Conservation (phyloP, 163 green algal species). For the Chlamydomonas reinhardtii region DNA sequence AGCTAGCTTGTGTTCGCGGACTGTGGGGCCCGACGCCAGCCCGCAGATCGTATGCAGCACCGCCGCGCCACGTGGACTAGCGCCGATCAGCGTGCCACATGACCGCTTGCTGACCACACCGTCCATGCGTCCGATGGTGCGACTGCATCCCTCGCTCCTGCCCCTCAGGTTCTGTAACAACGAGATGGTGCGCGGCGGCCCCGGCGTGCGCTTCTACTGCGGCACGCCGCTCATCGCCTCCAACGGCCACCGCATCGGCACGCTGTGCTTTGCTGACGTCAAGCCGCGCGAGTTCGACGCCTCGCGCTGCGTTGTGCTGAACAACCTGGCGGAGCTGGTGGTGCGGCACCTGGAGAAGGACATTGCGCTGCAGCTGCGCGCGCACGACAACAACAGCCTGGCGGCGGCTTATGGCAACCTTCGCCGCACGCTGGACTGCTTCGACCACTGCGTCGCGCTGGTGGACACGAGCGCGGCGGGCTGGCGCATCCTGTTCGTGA, state of each 20-base stretch:
- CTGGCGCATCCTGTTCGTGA: conserved; percentile 68
- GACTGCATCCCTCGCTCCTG: too few relatives aligned
- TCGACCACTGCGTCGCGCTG: conserved; percentile 68
- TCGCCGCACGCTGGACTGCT: conserved; percentile 63
- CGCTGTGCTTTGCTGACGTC: conserved; percentile 66
- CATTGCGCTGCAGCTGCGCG: conserved; percentile 54
- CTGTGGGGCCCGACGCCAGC: too few relatives aligned
- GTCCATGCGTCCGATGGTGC: too few relatives aligned
- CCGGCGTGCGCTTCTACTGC: conserved; percentile 65
- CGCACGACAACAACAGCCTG: conserved; percentile 50
- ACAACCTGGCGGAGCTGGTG: conserved; percentile 64
- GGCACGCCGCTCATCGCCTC: conserved; percentile 61
- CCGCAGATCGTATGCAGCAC: too few relatives aligned
- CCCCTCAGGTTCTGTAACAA: conserved; percentile 63
- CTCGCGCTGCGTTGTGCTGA: conserved; percentile 53
- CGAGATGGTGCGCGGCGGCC: conserved; percentile 53
- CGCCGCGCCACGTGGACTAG: too few relatives aligned
- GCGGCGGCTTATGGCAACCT: conserved; percentile 39
- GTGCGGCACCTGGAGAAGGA: conserved; percentile 71
- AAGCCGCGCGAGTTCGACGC: conserved; percentile 61
- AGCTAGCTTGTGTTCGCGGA: too few relatives aligned
- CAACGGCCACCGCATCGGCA: conserved; percentile 66
- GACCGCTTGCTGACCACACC: not conserved
- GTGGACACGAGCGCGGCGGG: conserved; percentile 56
- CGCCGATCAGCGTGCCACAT: too few relatives aligned